A percentile compares a stretch with the other conserved stretches of the same genome.
Evolutionary conservation across 2,329 filamentous ascomycete species (phyloP).

Genomic region (Macroventuria anomochaeta): DNA sequence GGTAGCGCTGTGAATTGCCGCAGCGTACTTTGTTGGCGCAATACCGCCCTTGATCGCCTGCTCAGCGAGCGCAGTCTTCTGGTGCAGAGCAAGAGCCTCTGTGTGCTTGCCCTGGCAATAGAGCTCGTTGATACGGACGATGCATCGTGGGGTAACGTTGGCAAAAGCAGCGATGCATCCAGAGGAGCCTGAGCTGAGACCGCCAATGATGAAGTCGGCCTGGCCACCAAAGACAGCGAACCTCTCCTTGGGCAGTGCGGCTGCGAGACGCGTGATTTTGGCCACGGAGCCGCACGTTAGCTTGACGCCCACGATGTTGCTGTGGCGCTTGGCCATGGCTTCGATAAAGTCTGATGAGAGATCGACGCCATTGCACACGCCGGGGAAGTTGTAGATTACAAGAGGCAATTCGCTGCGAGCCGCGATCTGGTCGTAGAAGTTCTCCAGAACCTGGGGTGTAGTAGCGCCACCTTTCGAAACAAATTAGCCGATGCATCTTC

Average conservation of each 20-base stretch:
- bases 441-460: conserved; percentile 48
- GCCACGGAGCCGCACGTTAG: conserved; percentile 73
- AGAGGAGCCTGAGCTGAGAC: conserved; percentile 58
- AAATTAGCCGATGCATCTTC: not conserved
- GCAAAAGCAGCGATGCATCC: conserved; percentile 64
- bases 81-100: conserved; percentile 66
- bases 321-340: conserved; percentile 59
- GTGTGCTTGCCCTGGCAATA: conserved; percentile 61
- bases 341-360: conserved; percentile 69
- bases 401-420: conserved; percentile 65
- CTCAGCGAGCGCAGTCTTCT: conserved; percentile 68
- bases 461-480: conserved; percentile 31
- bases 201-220: conserved; percentile 70
- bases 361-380: conserved; percentile 69
- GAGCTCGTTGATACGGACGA: conserved; percentile 64
- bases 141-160: conserved; percentile 61
- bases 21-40: conserved; percentile 70
- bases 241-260: conserved; percentile 55
- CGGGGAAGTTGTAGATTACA: conserved; percentile 75
- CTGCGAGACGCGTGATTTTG: conserved; percentile 70
- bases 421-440: conserved; percentile 57
- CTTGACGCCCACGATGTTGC: conserved; percentile 72
- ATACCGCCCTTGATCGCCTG: conserved; percentile 69
- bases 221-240: conserved; percentile 76
- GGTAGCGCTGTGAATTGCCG: conserved; percentile 65